Percentiles rank a stretch among this genome's conserved stretches.
Evolutionary conservation across 2,329 filamentous ascomycete species (phyloP).

Genomic region (Curvularia sp.): DNA sequence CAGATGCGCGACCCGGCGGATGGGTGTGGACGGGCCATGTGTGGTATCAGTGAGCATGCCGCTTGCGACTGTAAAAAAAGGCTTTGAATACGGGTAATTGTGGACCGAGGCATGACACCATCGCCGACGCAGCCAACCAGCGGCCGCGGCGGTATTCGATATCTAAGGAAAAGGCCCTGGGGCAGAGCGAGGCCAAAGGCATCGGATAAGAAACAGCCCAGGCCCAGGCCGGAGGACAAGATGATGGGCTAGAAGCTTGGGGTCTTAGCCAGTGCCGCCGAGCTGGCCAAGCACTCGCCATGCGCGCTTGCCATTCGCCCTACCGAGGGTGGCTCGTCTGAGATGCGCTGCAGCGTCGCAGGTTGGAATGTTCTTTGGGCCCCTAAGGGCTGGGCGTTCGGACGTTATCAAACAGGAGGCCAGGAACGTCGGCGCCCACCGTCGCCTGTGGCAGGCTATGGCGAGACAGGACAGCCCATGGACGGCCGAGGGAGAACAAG

Average conservation of each 20-base stretch:
- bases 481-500: constrained; percentile 2
- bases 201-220: constrained; percentile 1
- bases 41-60: constrained; percentile 12
- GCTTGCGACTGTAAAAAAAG: neutral
- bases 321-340: neutral
- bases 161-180: neutral
- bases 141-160: neutral
- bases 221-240: constrained; percentile 12
- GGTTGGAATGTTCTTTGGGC: constrained; percentile 6
- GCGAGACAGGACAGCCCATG: neutral
- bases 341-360: constrained; percentile 1
- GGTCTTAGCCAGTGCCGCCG: constrained; percentile 12
- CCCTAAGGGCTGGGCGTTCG: constrained; percentile 8
- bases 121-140: neutral
- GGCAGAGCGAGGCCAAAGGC: neutral
- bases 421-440: neutral
- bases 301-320: constrained; percentile 8
- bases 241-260: constrained; percentile 18
- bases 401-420: neutral
- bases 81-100: constrained; percentile 11
- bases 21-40: constrained; percentile 3
- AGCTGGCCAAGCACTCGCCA: constrained; percentile 2
- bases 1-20: constrained; percentile 10
- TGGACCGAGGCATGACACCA: constrained; percentile 4
- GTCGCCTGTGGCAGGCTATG: neutral